These are phyloP conservation scores for Tylopilus rubrobrunneus DNA, from an alignment of 768 basidiomycete genomes.

Conservation along the genomic window DNA sequence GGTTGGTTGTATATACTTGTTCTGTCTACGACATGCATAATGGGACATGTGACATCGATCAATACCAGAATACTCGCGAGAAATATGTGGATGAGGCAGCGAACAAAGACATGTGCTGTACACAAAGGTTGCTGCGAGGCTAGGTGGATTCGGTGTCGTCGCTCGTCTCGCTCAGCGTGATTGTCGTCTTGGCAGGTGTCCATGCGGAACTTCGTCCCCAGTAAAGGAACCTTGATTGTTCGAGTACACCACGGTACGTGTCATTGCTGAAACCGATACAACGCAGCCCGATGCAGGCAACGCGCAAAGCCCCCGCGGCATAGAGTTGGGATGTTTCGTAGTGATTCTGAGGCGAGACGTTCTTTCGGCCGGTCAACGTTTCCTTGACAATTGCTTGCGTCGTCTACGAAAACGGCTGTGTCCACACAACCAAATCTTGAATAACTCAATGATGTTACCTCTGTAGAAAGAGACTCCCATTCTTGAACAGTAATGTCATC, in stretches of 20 bases:
- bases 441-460: conserved; percentile 39
- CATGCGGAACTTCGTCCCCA: conserved; percentile 23
- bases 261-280: conserved; percentile 72
- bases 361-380: conserved; percentile 66
- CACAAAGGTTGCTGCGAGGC: conserved; percentile 2
- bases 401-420: conserved; percentile 41
- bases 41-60: background rate
- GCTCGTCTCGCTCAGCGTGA: conserved; percentile 9
- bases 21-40: background rate
- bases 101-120: background rate
- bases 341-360: conserved; percentile 70
- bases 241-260: conserved; percentile 62
- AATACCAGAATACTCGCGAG: conserved; percentile 2
- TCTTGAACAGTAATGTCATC: conserved; percentile 64
- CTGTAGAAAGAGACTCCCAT: conserved; percentile 61
- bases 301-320: conserved; percentile 64
- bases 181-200: conserved; percentile 7
- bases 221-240: conserved; percentile 45
- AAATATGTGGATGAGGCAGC: background rate
- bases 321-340: conserved; percentile 76
- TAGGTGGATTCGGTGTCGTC: conserved; percentile 8
- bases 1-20: background rate
- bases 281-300: conserved; percentile 70
- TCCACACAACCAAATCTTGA: conserved; percentile 1
- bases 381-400: conserved; percentile 66